Conservation (phyloP, 495 filamentous ascomycete genomes). For the Bombardia bombarda region DNA sequence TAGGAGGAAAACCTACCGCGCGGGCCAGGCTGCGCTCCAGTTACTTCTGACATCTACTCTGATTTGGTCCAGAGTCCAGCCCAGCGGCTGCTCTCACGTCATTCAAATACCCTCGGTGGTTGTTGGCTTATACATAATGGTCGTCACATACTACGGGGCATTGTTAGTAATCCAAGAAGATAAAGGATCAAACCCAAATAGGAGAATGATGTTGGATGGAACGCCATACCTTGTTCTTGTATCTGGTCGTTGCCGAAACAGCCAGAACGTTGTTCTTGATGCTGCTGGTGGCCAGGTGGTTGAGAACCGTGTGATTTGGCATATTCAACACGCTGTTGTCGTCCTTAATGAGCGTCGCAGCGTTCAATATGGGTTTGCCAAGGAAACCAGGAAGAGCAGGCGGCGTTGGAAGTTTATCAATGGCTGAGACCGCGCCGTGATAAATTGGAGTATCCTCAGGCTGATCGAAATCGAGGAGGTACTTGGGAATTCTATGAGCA, state of each 20-base stretch:
- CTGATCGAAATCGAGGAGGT: conserved; percentile 77
- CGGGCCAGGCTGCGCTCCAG: neutral
- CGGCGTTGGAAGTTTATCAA: conserved; percentile 69
- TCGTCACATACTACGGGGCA: conserved; percentile 77
- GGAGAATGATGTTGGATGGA: neutral
- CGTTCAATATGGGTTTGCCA: conserved; percentile 89
- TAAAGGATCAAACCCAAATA: neutral
- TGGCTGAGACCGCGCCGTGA: conserved; percentile 57
- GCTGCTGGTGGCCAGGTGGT: conserved; percentile 96
- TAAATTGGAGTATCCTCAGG: conserved; percentile 67
- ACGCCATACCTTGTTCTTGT: conserved; percentile 76
- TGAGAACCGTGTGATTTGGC: conserved; percentile 94
- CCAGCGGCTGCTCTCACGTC: neutral
- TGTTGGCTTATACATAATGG: conserved; percentile 94
- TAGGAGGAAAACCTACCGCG: too few species aligned
- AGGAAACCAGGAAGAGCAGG: conserved; percentile 86
- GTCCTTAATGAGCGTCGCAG: conserved; percentile 84
- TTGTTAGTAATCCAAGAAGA: conserved; percentile 2
- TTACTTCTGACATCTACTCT: conserved; percentile 2
- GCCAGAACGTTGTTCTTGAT: conserved; percentile 94
- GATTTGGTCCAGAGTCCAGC: neutral
- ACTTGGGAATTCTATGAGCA: conserved; percentile 64
- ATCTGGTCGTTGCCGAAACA: conserved; percentile 94
- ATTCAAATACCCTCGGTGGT: conserved; percentile 16
- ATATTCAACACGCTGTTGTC: conserved; percentile 93